Conservation (phyloP, 1,139 yeast genomes). For the Saccharomyces hybrid region DNA sequence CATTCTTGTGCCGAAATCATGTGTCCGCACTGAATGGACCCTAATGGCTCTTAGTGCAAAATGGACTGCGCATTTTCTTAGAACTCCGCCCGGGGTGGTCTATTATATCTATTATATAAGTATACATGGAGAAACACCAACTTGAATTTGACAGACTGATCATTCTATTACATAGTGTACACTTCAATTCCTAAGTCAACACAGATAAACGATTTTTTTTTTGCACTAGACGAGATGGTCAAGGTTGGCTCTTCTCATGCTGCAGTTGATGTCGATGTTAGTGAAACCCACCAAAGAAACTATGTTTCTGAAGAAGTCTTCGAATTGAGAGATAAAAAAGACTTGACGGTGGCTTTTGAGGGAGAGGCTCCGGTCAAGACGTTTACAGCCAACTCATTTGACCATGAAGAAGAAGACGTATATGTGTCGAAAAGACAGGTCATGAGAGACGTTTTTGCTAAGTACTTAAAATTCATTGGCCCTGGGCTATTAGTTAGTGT, state of each 20-base stretch:
- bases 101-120: not conserved
- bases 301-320: not conserved
- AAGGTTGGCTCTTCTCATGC: not conserved
- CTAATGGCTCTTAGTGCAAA: not conserved
- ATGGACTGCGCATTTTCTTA: not conserved
- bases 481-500: conserved; percentile 73
- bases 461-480: conserved; percentile 58
- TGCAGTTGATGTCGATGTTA: not conserved
- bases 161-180: too few species aligned
- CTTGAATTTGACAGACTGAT: too few species aligned
- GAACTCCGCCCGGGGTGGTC: too few species aligned
- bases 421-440: not conserved
- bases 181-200: too few species aligned
- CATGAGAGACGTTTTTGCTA: conserved; percentile 28
- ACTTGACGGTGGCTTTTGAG: not conserved
- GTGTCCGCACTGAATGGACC: not conserved
- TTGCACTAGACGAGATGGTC: not conserved
- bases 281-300: not conserved
- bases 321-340: not conserved
- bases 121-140: not conserved
- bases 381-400: not conserved
- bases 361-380: not conserved
- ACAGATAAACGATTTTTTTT: too few species aligned
- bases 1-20: not conserved
- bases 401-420: not conserved